Conservation (phyloP, 1,284 basidiomycete species). For the Ustilago tritici region DNA sequence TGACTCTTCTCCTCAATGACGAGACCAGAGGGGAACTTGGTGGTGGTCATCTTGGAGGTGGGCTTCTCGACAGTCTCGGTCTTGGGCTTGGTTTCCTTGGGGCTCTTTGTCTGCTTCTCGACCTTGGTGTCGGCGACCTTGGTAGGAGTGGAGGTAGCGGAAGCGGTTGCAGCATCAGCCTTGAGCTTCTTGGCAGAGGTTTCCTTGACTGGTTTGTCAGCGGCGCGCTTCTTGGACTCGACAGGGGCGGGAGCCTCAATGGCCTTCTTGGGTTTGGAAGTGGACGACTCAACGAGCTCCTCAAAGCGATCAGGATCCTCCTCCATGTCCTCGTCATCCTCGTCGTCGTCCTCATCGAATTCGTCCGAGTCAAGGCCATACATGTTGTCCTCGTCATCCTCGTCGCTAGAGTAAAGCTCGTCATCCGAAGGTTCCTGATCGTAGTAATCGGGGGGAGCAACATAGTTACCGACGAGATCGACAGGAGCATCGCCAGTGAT, state of each 20-base stretch:
- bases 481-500: conserved; percentile 85
- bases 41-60: conserved; percentile 64
- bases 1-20: conserved; percentile 82
- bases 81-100: conserved; percentile 49
- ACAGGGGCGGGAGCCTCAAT: conserved; percentile 59
- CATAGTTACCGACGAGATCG: conserved; percentile 90
- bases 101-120: conserved; percentile 56
- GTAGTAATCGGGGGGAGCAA: conserved; percentile 72
- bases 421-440: conserved; percentile 72
- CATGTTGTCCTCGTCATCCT: conserved; percentile 73
- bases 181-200: conserved; percentile 76
- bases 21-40: conserved; percentile 79
- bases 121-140: conserved; percentile 71
- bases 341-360: conserved; percentile 49
- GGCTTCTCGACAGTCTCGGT: conserved; percentile 42
- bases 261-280: conserved; percentile 39
- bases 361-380: conserved; percentile 67
- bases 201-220: conserved; percentile 71
- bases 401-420: conserved; percentile 60
- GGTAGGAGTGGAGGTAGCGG: conserved; percentile 60
- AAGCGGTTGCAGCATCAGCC: conserved; percentile 67
- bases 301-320: conserved; percentile 57
- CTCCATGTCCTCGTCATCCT: conserved; percentile 54
- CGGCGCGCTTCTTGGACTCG: conserved; percentile 75
- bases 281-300: conserved; percentile 41